A percentile compares a stretch with the other conserved stretches of the same genome.
Conservation (phyloP, 2,329 filamentous ascomycete species). For the Apiospora marii region DNA sequence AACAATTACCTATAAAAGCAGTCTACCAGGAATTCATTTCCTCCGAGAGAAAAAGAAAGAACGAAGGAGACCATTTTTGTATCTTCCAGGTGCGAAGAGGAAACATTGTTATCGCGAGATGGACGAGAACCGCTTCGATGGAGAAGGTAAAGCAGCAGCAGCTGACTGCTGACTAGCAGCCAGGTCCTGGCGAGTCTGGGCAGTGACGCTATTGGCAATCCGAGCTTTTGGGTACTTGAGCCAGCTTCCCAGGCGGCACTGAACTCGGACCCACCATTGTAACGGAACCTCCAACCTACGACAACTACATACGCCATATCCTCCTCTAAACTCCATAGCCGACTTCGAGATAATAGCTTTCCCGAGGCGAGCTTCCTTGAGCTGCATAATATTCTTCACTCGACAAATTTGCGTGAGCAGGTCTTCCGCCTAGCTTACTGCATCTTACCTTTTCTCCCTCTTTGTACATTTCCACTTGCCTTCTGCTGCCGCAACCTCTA, state of each 20-base stretch:
- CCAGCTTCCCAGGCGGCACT: slow-evolving; percentile 10
- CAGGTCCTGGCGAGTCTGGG: slow-evolving; percentile 2
- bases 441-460: slow-evolving; percentile 17
- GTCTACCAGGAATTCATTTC: too few relatives aligned
- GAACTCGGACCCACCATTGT: slow-evolving; percentile 9
- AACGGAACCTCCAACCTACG: slow-evolving; percentile 20
- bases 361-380: slow-evolving; percentile 8
- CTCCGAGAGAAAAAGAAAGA: too few relatives aligned
- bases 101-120: not conserved
- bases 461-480: not conserved
- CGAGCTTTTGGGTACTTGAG: not conserved
- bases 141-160: not conserved
- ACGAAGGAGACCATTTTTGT: too few relatives aligned
- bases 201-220: slow-evolving; percentile 13
- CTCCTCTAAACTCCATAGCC: slow-evolving; percentile 21
- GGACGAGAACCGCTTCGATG: not conserved
- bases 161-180: not conserved
- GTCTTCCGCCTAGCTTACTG: slow-evolving; percentile 21
- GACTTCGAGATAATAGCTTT: slow-evolving; percentile 17
- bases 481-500: not conserved
- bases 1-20: too few relatives aligned
- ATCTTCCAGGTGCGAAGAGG: too few relatives aligned
- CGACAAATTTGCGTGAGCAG: slow-evolving; percentile 12
- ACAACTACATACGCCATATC: slow-evolving; percentile 21
- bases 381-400: slow-evolving; percentile 7